Percentiles rank a stretch among this genome's conserved stretches.
Evolutionary conservation across 352 stramenopile species (phyloP).

Genomic region (Phytophthora brassicae): DNA sequence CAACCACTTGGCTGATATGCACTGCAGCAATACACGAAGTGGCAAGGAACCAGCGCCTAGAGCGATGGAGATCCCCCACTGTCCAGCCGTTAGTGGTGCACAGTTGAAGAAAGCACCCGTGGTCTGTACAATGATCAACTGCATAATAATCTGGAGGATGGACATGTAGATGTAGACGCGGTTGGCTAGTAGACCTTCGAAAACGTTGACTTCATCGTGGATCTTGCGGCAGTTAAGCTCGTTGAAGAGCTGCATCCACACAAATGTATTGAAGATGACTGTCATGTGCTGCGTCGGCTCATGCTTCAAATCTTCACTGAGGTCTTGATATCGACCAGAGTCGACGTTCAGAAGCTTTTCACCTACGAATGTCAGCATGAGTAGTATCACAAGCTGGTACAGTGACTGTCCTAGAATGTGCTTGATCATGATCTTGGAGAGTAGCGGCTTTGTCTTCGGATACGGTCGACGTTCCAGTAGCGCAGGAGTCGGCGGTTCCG

Average conservation of each 20-base stretch:
- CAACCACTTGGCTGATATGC: slow-evolving; percentile 65
- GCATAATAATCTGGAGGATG: slow-evolving; percentile 88
- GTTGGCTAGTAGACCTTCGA: slow-evolving; percentile 91
- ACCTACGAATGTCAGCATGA: slow-evolving; percentile 84
- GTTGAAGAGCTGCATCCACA: slow-evolving; percentile 96
- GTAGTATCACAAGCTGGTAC: slow-evolving; percentile 91
- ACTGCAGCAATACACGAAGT: slow-evolving; percentile 51
- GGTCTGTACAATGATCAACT: slow-evolving; percentile 95
- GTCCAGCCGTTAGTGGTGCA: slow-evolving; percentile 33
- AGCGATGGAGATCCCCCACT: slow-evolving; percentile 64
- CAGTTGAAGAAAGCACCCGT: slow-evolving; percentile 86
- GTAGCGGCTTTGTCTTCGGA: slow-evolving; percentile 89
- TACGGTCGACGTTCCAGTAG: slow-evolving; percentile 94
- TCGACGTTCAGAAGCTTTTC: slow-evolving; percentile 51
- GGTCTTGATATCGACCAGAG: slow-evolving; percentile 50
- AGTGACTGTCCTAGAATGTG: slow-evolving; percentile 93
- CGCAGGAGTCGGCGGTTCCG: slow-evolving; percentile 87
- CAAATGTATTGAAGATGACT: slow-evolving; percentile 98
- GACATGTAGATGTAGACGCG: slow-evolving; percentile 92
- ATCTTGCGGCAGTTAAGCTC: slow-evolving; percentile 84
- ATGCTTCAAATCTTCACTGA: slow-evolving; percentile 30
- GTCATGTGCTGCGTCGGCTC: slow-evolving; percentile 92
- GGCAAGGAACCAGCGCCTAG: slow-evolving; percentile 50
- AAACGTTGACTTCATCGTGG: slow-evolving; percentile 92
- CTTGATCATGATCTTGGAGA: slow-evolving; percentile 94